These are phyloP conservation scores for Pseudogymnoascus sp. DNA, from an alignment of 2,329 filamentous ascomycete species.

Conservation along the genomic window DNA sequence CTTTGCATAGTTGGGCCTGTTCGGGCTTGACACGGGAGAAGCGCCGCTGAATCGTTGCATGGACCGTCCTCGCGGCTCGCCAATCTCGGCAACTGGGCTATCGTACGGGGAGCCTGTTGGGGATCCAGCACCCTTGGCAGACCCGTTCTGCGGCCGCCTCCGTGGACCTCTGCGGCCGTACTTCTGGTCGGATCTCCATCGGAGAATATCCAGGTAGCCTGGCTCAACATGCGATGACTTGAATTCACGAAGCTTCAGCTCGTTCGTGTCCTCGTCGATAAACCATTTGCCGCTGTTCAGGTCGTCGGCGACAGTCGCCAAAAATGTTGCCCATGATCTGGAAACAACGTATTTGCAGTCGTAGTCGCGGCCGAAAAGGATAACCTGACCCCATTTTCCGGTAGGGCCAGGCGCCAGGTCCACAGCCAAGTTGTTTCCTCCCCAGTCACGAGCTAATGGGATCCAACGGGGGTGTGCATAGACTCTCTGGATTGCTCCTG, in stretches of 20 bases:
- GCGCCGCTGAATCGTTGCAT: conserved; percentile 61
- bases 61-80: conserved; percentile 60
- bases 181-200: conserved; percentile 95
- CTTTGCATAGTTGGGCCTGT: conserved; percentile 56
- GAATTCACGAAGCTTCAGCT: conserved; percentile 89
- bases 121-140: conserved; percentile 34
- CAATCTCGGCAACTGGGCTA: conserved; percentile 52
- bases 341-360: conserved; percentile 97
- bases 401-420: conserved; percentile 85
- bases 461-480: conserved; percentile 96
- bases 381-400: conserved; percentile 93
- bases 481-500: conserved; percentile 78
- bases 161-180: conserved; percentile 55
- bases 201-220: conserved; percentile 84
- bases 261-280: conserved; percentile 84
- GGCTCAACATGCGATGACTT: conserved; percentile 84
- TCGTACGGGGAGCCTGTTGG: conserved; percentile 54
- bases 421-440: conserved; percentile 92
- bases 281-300: conserved; percentile 82
- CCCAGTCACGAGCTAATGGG: conserved; percentile 92
- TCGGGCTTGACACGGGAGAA: conserved; percentile 56
- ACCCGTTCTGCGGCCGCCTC: conserved; percentile 34
- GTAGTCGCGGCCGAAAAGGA: conserved; percentile 94
- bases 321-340: conserved; percentile 80
- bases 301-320: conserved; percentile 84